These are phyloP conservation scores for Rhizopus sp. DNA, from an alignment of 371 early-diverging fungal species.

Conservation along the genomic window DNA sequence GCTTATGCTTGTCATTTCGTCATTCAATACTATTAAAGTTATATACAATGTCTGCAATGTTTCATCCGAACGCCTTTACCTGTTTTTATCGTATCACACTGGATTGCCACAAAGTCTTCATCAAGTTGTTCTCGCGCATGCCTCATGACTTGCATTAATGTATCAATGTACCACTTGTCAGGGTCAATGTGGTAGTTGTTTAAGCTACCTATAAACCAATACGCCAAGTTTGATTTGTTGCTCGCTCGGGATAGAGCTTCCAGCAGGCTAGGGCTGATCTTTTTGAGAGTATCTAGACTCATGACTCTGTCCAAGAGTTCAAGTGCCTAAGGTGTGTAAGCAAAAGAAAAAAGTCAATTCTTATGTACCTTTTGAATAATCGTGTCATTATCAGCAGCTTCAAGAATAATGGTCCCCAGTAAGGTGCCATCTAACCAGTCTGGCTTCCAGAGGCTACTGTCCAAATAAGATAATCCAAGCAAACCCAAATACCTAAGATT, in stretches of 20 bases:
- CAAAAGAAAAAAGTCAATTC: not conserved
- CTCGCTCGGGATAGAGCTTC: slow-evolving; percentile 13
- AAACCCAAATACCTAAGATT: slow-evolving; percentile 53
- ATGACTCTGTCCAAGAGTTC: slow-evolving; percentile 25
- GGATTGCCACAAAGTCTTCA: slow-evolving; percentile 21
- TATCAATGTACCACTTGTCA: slow-evolving; percentile 23
- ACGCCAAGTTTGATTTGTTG: slow-evolving; percentile 9
- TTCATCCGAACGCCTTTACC: slow-evolving; percentile 4
- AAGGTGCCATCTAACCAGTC: slow-evolving; percentile 32
- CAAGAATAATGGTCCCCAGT: slow-evolving; percentile 11
- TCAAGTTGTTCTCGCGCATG: slow-evolving; percentile 19
- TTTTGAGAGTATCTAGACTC: slow-evolving; percentile 6
- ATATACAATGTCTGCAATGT: too few species aligned
- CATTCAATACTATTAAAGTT: slow-evolving; percentile 10
- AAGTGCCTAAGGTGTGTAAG: slow-evolving; percentile 19
- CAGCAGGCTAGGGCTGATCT: slow-evolving; percentile 8
- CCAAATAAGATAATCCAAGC: slow-evolving; percentile 24
- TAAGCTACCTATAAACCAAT: slow-evolving; percentile 28
- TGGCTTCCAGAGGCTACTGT: slow-evolving; percentile 34
- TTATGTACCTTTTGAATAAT: slow-evolving; percentile 24
- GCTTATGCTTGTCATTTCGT: slow-evolving; percentile 9
- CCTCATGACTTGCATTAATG: slow-evolving; percentile 16
- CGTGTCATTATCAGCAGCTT: slow-evolving; percentile 26
- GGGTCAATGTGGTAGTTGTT: slow-evolving; percentile 13
- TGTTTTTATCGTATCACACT: slow-evolving; percentile 26